Percentiles rank a stretch among this genome's conserved stretches.
Conservation (phyloP, 306 rosid species). For the Malus sylvestris region DNA sequence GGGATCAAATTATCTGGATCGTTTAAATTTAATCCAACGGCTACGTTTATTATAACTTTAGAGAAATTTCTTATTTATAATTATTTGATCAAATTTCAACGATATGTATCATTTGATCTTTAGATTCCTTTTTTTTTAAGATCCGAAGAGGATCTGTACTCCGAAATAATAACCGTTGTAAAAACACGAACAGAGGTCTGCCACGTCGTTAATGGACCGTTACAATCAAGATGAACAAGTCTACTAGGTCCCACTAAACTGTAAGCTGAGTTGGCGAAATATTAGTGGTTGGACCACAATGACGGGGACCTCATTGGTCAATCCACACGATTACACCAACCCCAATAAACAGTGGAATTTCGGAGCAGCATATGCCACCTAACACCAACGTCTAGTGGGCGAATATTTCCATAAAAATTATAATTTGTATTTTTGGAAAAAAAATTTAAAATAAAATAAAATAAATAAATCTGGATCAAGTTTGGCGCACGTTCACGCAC, state of each 20-base stretch:
- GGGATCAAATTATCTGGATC: too few species aligned
- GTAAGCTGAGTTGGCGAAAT: not conserved
- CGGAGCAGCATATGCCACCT: not conserved
- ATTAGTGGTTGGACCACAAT: not conserved
- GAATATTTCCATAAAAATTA: not conserved
- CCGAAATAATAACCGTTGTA: not conserved
- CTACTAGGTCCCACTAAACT: not conserved
- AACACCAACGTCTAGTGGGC: conserved; percentile 17
- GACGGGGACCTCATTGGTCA: not conserved
- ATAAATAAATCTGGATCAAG: not conserved
- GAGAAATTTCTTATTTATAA: too few species aligned
- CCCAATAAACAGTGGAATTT: not conserved
- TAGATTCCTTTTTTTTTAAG: too few species aligned
- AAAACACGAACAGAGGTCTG: not conserved
- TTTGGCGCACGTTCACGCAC: conserved; percentile 17
- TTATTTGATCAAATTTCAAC: too few species aligned
- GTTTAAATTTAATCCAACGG: too few species aligned
- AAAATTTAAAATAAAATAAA: too few species aligned
- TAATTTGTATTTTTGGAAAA: too few species aligned
- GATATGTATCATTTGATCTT: accelerated
- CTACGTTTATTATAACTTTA: too few species aligned
- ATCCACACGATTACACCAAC: not conserved
- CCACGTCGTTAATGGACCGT: not conserved
- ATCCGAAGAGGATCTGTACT: too few species aligned
- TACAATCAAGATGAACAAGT: not conserved